Evolutionary conservation across 192 early-diverging fungal species (phyloP), one percentile per base, ranked within the genome.

Genomic region (Kappamyces sp.): DNA sequence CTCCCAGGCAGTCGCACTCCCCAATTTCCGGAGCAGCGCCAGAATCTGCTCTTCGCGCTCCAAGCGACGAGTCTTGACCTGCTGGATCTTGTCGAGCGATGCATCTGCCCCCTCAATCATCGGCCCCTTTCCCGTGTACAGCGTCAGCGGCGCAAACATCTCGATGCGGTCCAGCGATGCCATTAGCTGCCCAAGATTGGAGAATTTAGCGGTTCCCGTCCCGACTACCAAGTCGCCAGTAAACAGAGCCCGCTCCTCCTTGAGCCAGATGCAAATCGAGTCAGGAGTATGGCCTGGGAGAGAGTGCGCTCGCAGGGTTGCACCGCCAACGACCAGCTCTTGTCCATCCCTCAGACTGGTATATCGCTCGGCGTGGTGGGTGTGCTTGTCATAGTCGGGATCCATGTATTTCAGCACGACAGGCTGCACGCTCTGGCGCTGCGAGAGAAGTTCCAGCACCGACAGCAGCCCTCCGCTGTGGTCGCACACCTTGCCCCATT

Each of bases 211-310:
- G 1, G 86, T 86, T 4, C 93, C 93, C 46, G 88, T 83, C 0
- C 93, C 93, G 55, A 95, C 69, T 0, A 93, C 74, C 58, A 81
- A 84, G 65, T 95, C 93, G 1, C 88, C 90, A 0, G 86, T 83
- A 40, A 92, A 86, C 3, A 95, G 47, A 2, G 74, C 75, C 2
- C 75, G 60, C 36, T 90, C 89, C 58, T 85, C 81, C 38, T 80
- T 70, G 8, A 90, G 65, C 34, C 68, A 79, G 60, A 93, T 84
- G 8, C 79, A 74, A 49, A 84, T 78, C 59, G 93, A 91, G 55
- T 95, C 91, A 23, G 77, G 61, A 0, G 80, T 81, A 57, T 95
- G 93, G 1, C 93, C 93, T 0, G 91, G 93, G 0, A 91, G 90
- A 62, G 82, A 73, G 3, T 89, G 53, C 0, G 84, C 84, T 5